These are phyloP conservation scores for Diaporthe australafricana DNA, from an alignment of 2,329 filamentous ascomycete species.

Conservation along the genomic window DNA sequence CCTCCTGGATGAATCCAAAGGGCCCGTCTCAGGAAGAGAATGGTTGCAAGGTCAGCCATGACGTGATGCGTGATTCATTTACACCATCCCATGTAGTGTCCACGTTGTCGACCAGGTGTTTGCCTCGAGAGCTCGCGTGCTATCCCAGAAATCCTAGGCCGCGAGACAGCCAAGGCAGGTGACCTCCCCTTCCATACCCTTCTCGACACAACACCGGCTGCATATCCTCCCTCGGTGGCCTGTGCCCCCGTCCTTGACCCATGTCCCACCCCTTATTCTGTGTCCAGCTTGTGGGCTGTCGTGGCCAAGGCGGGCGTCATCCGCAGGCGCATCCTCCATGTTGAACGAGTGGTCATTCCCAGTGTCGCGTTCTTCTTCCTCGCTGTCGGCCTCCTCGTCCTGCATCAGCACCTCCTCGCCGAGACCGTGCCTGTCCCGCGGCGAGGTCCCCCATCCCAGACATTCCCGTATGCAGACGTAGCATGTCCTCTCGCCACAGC, in stretches of 20 bases:
- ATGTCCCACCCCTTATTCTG: conserved; percentile 39
- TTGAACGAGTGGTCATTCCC: conserved; percentile 53
- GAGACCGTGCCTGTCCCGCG: neutral
- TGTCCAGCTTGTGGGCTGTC: conserved; percentile 30
- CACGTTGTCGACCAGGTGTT: neutral
- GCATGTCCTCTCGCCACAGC: conserved; percentile 72
- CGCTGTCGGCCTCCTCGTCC: conserved; percentile 34
- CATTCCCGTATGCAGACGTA: conserved; percentile 77
- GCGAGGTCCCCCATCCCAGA: conserved; percentile 56
- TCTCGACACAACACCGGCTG: conserved; percentile 76
- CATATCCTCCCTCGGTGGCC: conserved; percentile 69
- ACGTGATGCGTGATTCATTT: conserved; percentile 10
- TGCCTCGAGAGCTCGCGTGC: neutral
- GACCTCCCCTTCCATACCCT: conserved; percentile 72
- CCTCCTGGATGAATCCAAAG: neutral
- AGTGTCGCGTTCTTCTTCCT: conserved; percentile 36
- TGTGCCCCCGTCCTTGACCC: conserved; percentile 48
- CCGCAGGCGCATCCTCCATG: conserved; percentile 59
- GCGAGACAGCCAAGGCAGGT: conserved; percentile 72
- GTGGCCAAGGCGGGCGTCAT: conserved; percentile 26
- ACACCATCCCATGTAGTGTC: neutral
- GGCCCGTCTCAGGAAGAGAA: neutral
- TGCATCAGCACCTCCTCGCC: conserved; percentile 19
- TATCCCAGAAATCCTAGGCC: conserved; percentile 1
- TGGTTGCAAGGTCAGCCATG: neutral